Evolutionary conservation across 495 filamentous ascomycete species (phyloP).

Genomic region (Aspergillus wentii): DNA sequence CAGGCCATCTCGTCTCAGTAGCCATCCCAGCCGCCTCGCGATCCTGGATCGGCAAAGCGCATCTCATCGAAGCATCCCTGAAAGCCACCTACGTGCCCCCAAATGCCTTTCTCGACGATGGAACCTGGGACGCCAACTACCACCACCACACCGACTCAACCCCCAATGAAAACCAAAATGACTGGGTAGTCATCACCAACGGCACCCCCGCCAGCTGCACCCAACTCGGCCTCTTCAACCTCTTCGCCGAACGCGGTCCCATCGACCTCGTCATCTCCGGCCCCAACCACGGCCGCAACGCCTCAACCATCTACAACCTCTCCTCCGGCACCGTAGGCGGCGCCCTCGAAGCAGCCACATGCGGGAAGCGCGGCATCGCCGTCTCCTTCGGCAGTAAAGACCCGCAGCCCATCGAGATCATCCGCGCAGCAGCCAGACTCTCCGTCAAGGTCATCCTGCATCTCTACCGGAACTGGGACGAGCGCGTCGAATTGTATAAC

Average conservation of each 20-base stretch:
- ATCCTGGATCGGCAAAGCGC: slow-evolving; percentile 97
- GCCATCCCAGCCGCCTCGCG: slow-evolving; percentile 85
- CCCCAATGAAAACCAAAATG: slow-evolving; percentile 8
- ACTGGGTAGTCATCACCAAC: slow-evolving; percentile 82
- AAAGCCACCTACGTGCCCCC: slow-evolving; percentile 79
- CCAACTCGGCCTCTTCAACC: slow-evolving; percentile 85
- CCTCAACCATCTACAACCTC: slow-evolving; percentile 85
- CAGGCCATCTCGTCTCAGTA: slow-evolving; percentile 86
- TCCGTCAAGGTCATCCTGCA: slow-evolving; percentile 72
- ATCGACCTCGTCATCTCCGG: slow-evolving; percentile 86
- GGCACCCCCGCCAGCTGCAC: slow-evolving; percentile 83
- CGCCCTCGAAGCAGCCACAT: slow-evolving; percentile 86
- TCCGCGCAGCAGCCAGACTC: slow-evolving; percentile 62
- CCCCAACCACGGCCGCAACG: slow-evolving; percentile 93
- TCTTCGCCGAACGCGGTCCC: slow-evolving; percentile 67
- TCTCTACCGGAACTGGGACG: slow-evolving; percentile 65
- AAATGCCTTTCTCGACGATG: slow-evolving; percentile 51
- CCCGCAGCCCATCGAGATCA: slow-evolving; percentile 63
- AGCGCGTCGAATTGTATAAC: slow-evolving; percentile 76
- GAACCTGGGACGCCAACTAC: slow-evolving; percentile 27
- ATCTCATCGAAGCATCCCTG: slow-evolving; percentile 80
- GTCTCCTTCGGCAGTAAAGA: slow-evolving; percentile 77
- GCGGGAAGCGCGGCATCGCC: slow-evolving; percentile 69
- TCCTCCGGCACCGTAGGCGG: slow-evolving; percentile 87
- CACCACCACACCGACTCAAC: slow-evolving; percentile 44